phyloP scores from a whole-genome alignment of 1,139 yeast species.

The Lodderomyces oxycetoniae region DNA sequence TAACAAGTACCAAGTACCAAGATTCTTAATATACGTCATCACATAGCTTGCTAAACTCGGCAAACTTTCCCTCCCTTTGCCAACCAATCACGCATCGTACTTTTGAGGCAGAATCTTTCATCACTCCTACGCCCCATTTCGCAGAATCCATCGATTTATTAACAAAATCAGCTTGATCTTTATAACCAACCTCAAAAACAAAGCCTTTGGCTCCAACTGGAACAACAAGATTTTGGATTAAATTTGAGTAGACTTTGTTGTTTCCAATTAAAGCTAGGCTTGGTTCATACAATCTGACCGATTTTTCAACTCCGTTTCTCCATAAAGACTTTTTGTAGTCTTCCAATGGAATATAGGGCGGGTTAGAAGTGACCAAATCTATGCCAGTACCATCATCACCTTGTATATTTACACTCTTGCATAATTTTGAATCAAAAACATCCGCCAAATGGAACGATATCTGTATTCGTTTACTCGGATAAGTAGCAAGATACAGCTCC shows the following conservation, averaged over 20 bases:
- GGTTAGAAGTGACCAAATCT: slow-evolving; percentile 73
- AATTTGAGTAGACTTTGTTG: slow-evolving; percentile 59
- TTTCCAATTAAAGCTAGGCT: slow-evolving; percentile 71
- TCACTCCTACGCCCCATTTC: slow-evolving; percentile 27
- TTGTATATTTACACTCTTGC: slow-evolving; percentile 7
- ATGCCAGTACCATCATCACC: no score
- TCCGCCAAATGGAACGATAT: slow-evolving; percentile 20
- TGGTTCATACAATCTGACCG: slow-evolving; percentile 77
- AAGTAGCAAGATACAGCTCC: slow-evolving; percentile 8
- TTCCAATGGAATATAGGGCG: slow-evolving; percentile 70
- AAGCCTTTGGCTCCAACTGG: slow-evolving; percentile 37
- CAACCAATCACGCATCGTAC: slow-evolving; percentile 42
- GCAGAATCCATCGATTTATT: slow-evolving; percentile 10
- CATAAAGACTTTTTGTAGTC: slow-evolving; percentile 33
- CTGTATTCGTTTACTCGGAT: slow-evolving; percentile 2
- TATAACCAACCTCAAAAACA: slow-evolving; percentile 41
- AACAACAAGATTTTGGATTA: slow-evolving; percentile 41
- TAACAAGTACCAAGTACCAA: no score
- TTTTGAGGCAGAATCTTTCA: slow-evolving; percentile 27
- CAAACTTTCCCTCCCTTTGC: slow-evolving; percentile 13
- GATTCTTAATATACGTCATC: slow-evolving; percentile 8
- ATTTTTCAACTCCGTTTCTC: slow-evolving; percentile 42
- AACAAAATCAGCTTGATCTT: slow-evolving; percentile 29
- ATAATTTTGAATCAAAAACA: slow-evolving; percentile 18
- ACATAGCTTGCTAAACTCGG: slow-evolving; percentile 10